Evolutionary conservation across 345 rosid genomes (phyloP).

Genomic region (Citrus australasica): DNA sequence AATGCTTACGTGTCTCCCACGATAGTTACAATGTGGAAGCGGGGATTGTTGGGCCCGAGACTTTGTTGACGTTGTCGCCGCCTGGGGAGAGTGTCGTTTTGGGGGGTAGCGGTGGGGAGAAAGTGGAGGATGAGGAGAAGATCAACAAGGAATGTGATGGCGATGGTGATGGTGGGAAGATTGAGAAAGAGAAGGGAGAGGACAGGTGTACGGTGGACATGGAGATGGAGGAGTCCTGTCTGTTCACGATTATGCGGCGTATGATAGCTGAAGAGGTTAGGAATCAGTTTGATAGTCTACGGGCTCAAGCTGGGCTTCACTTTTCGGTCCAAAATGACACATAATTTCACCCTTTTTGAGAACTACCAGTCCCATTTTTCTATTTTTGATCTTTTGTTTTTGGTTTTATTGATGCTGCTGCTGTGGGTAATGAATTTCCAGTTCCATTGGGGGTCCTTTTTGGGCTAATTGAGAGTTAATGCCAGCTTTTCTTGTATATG

Average conservation of each 20-base stretch:
- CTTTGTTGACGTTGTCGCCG: slow-evolving; percentile 40
- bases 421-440: background rate
- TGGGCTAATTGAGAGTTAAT: background rate
- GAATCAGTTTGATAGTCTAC: slow-evolving; percentile 36
- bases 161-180: background rate
- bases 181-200: background rate
- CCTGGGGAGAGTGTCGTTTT: slow-evolving; percentile 33
- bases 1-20: slow-evolving; percentile 12
- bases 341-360: background rate
- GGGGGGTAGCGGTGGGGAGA: background rate
- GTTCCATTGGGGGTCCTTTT: background rate
- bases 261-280: slow-evolving; percentile 57
- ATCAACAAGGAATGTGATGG: background rate
- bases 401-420: background rate
- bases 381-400: background rate
- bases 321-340: background rate
- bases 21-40: slow-evolving; percentile 4
- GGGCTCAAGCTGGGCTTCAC: slow-evolving; percentile 10
- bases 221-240: slow-evolving; percentile 35
- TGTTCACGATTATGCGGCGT: slow-evolving; percentile 43
- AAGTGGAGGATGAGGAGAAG: slow-evolving; percentile 3
- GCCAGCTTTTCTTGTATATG: background rate
- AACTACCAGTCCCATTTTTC: background rate
- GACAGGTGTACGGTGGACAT: slow-evolving; percentile 1
- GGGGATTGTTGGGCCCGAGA: slow-evolving; percentile 25